phyloP scores from a whole-genome alignment of 1,284 basidiomycete genomes.

The Peniophora sp. region DNA sequence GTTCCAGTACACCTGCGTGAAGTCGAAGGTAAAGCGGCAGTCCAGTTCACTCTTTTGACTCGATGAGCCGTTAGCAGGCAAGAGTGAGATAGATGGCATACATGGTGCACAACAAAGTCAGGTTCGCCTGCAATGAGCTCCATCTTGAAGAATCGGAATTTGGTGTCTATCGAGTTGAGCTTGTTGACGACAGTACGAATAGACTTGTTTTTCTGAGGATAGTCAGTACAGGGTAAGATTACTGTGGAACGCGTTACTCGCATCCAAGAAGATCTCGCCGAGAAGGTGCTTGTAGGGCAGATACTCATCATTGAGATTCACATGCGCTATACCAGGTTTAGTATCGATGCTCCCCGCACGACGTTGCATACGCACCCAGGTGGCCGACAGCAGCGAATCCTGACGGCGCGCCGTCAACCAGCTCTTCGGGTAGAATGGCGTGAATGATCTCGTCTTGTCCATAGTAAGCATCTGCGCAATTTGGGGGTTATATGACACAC shows the following conservation, averaged over 20 bases:
- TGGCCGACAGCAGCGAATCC: slow-evolving; percentile 90
- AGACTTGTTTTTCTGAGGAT: slow-evolving; percentile 68
- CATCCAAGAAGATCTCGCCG: slow-evolving; percentile 87
- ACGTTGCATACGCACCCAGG: slow-evolving; percentile 53
- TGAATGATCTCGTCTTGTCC: slow-evolving; percentile 74
- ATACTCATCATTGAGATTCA: slow-evolving; percentile 90
- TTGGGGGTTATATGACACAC: slow-evolving; percentile 31
- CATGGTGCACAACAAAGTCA: slow-evolving; percentile 81
- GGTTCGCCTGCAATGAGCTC: slow-evolving; percentile 90
- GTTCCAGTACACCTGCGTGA: slow-evolving; percentile 97
- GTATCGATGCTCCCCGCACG: not conserved
- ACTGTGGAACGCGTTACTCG: slow-evolving; percentile 29
- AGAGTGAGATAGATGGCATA: slow-evolving; percentile 27
- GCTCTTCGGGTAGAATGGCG: slow-evolving; percentile 67
- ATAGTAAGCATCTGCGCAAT: not conserved
- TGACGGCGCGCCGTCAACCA: slow-evolving; percentile 74
- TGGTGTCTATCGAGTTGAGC: slow-evolving; percentile 77
- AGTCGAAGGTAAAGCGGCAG: slow-evolving; percentile 91
- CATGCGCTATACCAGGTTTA: slow-evolving; percentile 48
- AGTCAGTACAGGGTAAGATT: not conserved
- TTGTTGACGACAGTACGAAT: slow-evolving; percentile 96
- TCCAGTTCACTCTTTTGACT: slow-evolving; percentile 71
- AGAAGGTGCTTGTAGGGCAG: slow-evolving; percentile 88
- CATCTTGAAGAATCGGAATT: slow-evolving; percentile 96
- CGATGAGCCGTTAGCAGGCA: slow-evolving; percentile 2